A percentile compares a stretch with the other conserved stretches of the same genome.
These are phyloP conservation scores for Gentiana macrophylla DNA, from an alignment of 257 asterid genomes.

Conservation along the genomic window DNA sequence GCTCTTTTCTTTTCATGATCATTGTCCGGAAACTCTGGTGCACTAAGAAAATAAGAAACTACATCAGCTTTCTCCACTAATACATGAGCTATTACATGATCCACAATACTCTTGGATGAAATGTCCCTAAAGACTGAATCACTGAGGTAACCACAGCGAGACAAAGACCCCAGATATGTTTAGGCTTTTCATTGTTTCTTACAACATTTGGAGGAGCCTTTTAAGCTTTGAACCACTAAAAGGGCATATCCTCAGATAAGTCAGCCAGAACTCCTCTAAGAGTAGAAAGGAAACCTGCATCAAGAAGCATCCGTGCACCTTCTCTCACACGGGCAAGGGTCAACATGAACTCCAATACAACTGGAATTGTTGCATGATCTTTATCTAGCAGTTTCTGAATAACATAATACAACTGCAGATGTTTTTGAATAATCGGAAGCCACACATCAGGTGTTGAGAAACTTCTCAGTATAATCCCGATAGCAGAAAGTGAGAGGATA, in stretches of 20 bases:
- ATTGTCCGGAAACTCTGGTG: conserved; percentile 64
- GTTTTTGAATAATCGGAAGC: conserved; percentile 67
- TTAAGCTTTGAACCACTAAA: conserved; percentile 33
- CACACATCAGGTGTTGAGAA: conserved; percentile 60
- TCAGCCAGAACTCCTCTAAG: conserved; percentile 43
- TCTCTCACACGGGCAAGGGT: conserved; percentile 62
- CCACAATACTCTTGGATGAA: conserved; percentile 36
- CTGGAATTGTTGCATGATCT: conserved; percentile 24
- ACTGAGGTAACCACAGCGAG: conserved; percentile 75
- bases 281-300: conserved; percentile 61
- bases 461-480: conserved; percentile 53
- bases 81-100: conserved; percentile 62
- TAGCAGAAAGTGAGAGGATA: conserved; percentile 53
- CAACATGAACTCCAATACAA: conserved; percentile 64
- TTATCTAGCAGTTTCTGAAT: conserved; percentile 61
- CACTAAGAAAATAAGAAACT: conserved; percentile 58
- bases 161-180: conserved; percentile 79
- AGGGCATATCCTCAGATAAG: conserved; percentile 36
- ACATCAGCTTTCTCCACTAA: conserved; percentile 68
- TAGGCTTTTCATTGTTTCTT: conserved; percentile 43
- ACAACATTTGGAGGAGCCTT: conserved; percentile 23
- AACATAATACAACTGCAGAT: conserved; percentile 52
- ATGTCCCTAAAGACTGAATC: conserved; percentile 65
- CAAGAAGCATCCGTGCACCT: conserved; percentile 79
- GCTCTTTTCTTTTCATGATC: conserved; percentile 74